A percentile compares a stretch with the other conserved stretches of the same genome.
These are phyloP conservation scores for Larix kaempferi DNA, from an alignment of 75 land plant genomes.

Conservation along the genomic window DNA sequence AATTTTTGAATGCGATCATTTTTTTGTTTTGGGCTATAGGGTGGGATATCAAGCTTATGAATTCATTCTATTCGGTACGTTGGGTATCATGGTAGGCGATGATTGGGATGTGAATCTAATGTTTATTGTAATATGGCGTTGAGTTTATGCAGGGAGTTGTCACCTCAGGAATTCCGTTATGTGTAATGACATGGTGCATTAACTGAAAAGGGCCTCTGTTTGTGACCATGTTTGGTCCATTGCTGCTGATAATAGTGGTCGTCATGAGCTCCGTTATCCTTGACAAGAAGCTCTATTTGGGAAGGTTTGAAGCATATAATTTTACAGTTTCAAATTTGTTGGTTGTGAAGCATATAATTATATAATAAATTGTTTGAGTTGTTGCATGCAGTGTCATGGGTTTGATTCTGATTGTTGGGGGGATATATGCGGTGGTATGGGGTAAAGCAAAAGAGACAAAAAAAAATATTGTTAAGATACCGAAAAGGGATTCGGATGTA, in stretches of 20 bases:
- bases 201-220: constrained; percentile 67
- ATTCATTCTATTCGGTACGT: too few species aligned
- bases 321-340: neutral
- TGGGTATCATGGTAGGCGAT: neutral
- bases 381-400: constrained; percentile 35
- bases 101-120: neutral
- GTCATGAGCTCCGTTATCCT: constrained; percentile 43
- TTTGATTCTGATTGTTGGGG: constrained; percentile 28
- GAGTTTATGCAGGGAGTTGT: constrained; percentile 55
- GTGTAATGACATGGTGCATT: constrained; percentile 75
- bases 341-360: neutral
- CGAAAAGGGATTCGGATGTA: too few species aligned
- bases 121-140: neutral
- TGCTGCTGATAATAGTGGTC: constrained; percentile 58
- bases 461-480: neutral
- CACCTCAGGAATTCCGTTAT: constrained; percentile 52
- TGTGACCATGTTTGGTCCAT: constrained; percentile 70
- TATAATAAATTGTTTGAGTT: neutral
- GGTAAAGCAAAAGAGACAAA: constrained; percentile 33
- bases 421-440: constrained; percentile 47
- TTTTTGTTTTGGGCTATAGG: too few species aligned
- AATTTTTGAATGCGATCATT: too few species aligned
- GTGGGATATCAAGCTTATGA: too few species aligned
- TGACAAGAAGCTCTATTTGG: constrained; percentile 58
- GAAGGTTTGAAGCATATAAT: constrained; percentile 38